Evolutionary conservation across 2,329 filamentous ascomycete genomes (phyloP), one percentile per base, ranked within the genome.

Genomic region (Phyllosticta citribraziliensis): DNA sequence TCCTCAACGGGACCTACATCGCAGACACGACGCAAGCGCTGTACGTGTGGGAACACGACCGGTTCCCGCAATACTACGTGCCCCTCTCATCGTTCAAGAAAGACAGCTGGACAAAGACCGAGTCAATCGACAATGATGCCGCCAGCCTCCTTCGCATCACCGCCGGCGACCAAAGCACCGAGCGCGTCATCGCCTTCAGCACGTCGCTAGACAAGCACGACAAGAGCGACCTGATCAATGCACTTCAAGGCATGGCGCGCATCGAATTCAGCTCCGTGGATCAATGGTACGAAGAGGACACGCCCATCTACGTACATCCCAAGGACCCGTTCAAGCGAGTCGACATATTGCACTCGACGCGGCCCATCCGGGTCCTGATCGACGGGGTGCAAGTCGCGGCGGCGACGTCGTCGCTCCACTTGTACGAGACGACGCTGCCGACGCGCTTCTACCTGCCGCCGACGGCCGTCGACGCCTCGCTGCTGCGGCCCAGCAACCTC

Each of bases 241-340:
- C 57, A 4, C 63, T 74, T 8, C 61, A 65, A 4, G 64, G 68
- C 11, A 66, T 73, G 11, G 66, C 72, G 6, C 72, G 70, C 52
- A 58, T 74, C 2, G 69, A 72, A 24, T 73, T 73, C 56, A 51
- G 62, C 5, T 66, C 65, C 1, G 40, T 52, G 5, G 63, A 58
- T 33, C 59, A 51, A 55, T 82, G 79, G 79, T 79, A 79, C 65
- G 84, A 86, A 67, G 85, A 87, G 71, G 83, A 86, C 57, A 73
- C 75, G 0, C 80, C 78, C 1, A 80, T 87, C 60, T 80, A 79
- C 66, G 77, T 83, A 3, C 86, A 88, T 62, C 85, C 85, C 0
- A 87, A 87, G 64, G 85, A 88, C 59, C 86, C 85, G 0, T 87
- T 82, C 73, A 86, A 85, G 65, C 79, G 86, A 12, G 75, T 88